Base-by-base conservation (phyloP, 352 stramenopile species). In the Phytophthora aleatoria region DNA sequence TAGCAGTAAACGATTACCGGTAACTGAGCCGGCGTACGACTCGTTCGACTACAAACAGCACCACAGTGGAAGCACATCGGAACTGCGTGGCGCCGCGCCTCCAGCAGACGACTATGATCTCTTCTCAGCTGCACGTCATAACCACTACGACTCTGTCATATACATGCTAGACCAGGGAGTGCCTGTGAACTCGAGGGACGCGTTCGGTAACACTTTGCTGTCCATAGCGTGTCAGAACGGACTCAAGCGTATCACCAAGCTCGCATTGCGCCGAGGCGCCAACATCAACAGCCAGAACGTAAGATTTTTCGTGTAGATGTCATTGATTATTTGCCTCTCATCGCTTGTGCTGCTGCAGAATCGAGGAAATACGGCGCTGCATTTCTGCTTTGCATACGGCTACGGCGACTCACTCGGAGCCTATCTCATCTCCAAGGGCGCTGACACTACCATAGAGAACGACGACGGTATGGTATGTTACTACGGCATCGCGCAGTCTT, bases 161-260 rank as follows among this genome's bases (percentile, higher is more conserved):
- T 83, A 87, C 71, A 90, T 97, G 74, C 67, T 97, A 35, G 85
- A 95, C 57, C 70, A 89, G n/a, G 87, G 90, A n/a, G 57, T 95
- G 41, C 73, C 81, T 3, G 82, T 93, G 13, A 92, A 96, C 64
- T 79, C 83, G 7, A 65, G 79, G 26, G 90, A 97, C 54, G 49
- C 60, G 15, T 81, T 91, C 44, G 91, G 90, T 27, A 97, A 97
- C 73, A 96, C 88, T 31, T 68, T 97, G 31, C 75, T 97, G 38
- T 81, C 77, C 38, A 90, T 96, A 39, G 88, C 89, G 20, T 97
- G 90, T 52, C 90, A 97, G 67, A 97, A 97, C 70, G 91, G 91
- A 45, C 85, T 96, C 64, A 97, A 97, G 71, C 83, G 88, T 45
- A 91, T 96, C 57, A 81, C 74, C 50, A 97, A 97, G 71, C 75